These are phyloP conservation scores for Cephalotrichum gorgonifer DNA, from an alignment of 2,329 filamentous ascomycete species.

Conservation along the genomic window DNA sequence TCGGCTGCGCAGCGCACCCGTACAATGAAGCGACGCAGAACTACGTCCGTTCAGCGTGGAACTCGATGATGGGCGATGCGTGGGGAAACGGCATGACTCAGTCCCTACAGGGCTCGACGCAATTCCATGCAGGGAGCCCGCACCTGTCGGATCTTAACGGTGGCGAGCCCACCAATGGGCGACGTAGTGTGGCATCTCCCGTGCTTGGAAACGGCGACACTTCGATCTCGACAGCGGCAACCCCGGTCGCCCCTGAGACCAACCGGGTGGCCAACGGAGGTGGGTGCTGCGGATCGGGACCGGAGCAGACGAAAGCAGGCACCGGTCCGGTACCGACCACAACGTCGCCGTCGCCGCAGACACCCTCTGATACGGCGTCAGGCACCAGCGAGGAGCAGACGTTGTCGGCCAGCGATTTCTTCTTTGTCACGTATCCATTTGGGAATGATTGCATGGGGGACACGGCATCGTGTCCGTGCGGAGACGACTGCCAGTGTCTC, in stretches of 20 bases:
- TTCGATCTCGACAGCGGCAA: neutral
- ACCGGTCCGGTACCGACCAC: constrained; percentile 8
- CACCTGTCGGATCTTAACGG: neutral
- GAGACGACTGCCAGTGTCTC: constrained; percentile 48
- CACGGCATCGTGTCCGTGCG: constrained; percentile 42
- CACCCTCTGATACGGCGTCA: constrained; percentile 36
- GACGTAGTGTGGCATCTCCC: neutral
- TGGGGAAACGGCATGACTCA: constrained; percentile 4
- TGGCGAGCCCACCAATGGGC: neutral
- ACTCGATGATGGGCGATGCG: constrained; percentile 26
- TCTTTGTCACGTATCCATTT: constrained; percentile 48
- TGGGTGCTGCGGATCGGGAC: neutral
- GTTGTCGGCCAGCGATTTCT: constrained; percentile 41
- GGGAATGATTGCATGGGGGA: constrained; percentile 37
- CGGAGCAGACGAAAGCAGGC: constrained; percentile 16
- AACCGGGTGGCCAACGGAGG: neutral
- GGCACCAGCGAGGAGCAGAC: constrained; percentile 37
- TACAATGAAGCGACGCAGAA: constrained; percentile 53
- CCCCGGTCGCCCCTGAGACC: neutral
- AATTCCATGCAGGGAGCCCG: neutral
- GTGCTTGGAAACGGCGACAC: neutral
- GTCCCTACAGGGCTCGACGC: neutral
- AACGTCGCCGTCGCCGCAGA: constrained; percentile 30
- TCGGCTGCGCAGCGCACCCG: constrained; percentile 58
- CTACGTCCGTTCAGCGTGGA: constrained; percentile 38